phyloP scores from a whole-genome alignment of 345 rosid genomes.

The Linum lewisii region DNA sequence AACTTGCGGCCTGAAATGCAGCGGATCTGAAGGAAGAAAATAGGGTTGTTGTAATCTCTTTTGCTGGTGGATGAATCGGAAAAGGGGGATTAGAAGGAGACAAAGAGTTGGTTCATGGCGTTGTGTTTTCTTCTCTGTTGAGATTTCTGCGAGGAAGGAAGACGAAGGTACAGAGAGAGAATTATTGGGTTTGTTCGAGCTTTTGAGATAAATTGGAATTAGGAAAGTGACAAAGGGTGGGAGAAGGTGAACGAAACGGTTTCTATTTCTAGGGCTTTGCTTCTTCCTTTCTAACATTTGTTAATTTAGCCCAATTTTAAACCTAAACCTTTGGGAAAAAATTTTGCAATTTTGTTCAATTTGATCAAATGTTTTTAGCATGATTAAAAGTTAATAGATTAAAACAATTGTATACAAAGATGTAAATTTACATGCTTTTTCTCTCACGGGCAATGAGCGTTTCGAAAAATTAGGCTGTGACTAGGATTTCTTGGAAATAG shows the following conservation, averaged over 20 bases:
- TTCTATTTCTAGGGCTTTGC: neutral
- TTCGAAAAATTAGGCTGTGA: no score
- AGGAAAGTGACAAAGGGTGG: neutral
- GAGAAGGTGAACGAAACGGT: neutral
- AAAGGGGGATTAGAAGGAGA: neutral
- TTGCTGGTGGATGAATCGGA: neutral
- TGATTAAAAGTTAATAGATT: no score
- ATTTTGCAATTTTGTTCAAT: no score
- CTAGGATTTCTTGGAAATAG: no score
- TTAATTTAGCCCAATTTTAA: no score
- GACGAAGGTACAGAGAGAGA: neutral
- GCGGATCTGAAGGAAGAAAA: conserved; percentile 24
- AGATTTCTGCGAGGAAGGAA: neutral
- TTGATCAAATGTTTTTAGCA: no score
- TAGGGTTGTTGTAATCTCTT: neutral
- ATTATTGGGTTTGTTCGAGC: neutral
- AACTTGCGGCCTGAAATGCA: conserved; percentile 9
- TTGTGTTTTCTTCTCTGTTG: neutral
- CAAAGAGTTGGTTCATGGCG: neutral
- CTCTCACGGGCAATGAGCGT: no score
- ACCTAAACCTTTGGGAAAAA: no score
- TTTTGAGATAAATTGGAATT: neutral
- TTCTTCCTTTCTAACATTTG: no score
- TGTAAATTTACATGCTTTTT: no score
- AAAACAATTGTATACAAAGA: no score